These are phyloP conservation scores for Sphaerulina vaccinii DNA, from an alignment of 2,329 filamentous ascomycete genomes.

Conservation along the genomic window DNA sequence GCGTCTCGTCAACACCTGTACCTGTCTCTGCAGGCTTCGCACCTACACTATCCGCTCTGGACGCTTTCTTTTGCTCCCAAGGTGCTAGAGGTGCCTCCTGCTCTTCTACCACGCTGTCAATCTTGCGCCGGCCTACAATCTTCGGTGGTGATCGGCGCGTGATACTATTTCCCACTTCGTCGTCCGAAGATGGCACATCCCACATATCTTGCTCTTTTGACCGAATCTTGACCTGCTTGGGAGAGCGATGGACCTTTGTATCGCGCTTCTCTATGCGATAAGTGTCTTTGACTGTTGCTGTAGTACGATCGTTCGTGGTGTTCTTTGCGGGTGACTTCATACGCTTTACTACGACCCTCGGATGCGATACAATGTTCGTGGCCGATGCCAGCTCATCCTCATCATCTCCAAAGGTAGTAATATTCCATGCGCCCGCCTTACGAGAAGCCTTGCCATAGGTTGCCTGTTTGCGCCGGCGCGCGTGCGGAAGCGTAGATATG, in stretches of 20 bases:
- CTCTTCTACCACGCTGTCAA: conserved; percentile 18
- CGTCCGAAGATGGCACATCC: conserved; percentile 43
- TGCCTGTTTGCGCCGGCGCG: conserved; percentile 27
- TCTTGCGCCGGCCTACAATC: conserved; percentile 14
- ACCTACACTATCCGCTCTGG: background rate
- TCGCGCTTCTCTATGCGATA: conserved; percentile 21
- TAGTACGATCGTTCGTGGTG: background rate
- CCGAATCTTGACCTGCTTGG: conserved; percentile 16
- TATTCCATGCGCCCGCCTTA: conserved; percentile 23
- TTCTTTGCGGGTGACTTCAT: conserved; percentile 1
- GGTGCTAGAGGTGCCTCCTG: conserved; percentile 24
- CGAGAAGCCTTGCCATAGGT: conserved; percentile 29
- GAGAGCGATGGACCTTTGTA: conserved; percentile 1
- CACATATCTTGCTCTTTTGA: conserved; percentile 37
- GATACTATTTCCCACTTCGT: conserved; percentile 29
- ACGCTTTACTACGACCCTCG: conserved; percentile 3
- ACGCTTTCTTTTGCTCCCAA: conserved; percentile 30
- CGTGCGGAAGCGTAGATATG: conserved; percentile 15
- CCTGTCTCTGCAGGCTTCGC: background rate
- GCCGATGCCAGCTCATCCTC: conserved; percentile 20
- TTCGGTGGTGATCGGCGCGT: conserved; percentile 21
- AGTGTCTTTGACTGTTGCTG: conserved; percentile 16
- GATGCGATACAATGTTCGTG: background rate
- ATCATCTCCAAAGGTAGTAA: conserved; percentile 19
- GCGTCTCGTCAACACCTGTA: background rate